Percentiles rank a stretch among this genome's conserved stretches.
phyloP scores from a whole-genome alignment of 495 filamentous ascomycete species.

The Barbatosphaeria neglecta region DNA sequence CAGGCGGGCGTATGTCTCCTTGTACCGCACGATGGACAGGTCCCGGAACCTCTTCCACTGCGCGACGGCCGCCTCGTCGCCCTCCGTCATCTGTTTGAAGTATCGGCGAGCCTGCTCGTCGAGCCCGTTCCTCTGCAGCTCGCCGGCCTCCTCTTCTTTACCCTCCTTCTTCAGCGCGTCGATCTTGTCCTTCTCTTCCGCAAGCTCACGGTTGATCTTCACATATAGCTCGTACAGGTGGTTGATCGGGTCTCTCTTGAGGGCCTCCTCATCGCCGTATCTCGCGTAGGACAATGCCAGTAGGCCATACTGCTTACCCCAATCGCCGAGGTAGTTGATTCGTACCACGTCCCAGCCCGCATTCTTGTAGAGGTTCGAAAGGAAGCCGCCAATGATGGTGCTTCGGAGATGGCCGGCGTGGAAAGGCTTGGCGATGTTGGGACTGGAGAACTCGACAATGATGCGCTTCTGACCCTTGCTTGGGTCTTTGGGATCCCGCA shows the following conservation, averaged over 20 bases:
- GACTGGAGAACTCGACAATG: constrained; percentile 47
- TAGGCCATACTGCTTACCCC: constrained; percentile 57
- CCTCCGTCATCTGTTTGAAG: constrained; percentile 86
- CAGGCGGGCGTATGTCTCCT: constrained; percentile 32
- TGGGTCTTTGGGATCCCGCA: constrained; percentile 56
- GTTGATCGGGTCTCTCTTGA: constrained; percentile 47
- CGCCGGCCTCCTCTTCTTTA: constrained; percentile 40
- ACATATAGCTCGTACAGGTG: constrained; percentile 57
- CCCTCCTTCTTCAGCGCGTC: constrained; percentile 34
- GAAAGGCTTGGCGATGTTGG: constrained; percentile 58
- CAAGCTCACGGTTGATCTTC: constrained; percentile 45
- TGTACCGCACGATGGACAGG: constrained; percentile 77
- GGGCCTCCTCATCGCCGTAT: constrained; percentile 46
- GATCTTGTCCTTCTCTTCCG: constrained; percentile 43
- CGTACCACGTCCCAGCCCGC: constrained; percentile 51
- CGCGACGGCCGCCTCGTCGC: constrained; percentile 61
- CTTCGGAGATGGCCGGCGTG: constrained; percentile 56
- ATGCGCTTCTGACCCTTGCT: constrained; percentile 61
- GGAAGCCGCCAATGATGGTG: constrained; percentile 56
- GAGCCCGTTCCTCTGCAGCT: constrained; percentile 37
- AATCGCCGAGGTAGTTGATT: constrained; percentile 59
- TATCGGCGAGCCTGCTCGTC: constrained; percentile 60
- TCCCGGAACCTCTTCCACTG: constrained; percentile 84
- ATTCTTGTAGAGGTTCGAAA: constrained; percentile 46
- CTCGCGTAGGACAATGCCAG: constrained; percentile 47